These are phyloP conservation scores for Catharanthus roseus DNA, from an alignment of 257 asterid genomes.

Conservation along the genomic window DNA sequence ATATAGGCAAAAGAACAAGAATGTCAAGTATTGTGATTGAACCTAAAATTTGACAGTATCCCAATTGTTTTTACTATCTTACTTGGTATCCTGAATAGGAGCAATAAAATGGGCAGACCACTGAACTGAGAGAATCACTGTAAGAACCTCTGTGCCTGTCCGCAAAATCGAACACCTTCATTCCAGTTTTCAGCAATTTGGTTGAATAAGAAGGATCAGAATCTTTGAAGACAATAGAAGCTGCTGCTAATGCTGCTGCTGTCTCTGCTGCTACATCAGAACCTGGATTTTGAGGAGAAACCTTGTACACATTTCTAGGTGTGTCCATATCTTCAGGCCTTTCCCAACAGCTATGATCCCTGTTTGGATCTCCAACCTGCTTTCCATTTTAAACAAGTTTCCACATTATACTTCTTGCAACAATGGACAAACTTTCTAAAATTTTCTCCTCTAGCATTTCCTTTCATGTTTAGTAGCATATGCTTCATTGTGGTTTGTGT, in stretches of 20 bases:
- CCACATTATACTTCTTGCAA: not conserved
- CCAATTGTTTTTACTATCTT: slow-evolving; percentile 12
- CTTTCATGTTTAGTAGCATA: no score
- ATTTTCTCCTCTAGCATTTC: no score
- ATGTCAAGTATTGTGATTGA: not conserved
- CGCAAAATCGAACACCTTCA: slow-evolving; percentile 65
- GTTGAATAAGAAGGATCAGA: slow-evolving; percentile 67
- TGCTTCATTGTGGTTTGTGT: no score
- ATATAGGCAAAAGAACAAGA: slow-evolving; percentile 2
- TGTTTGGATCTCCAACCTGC: slow-evolving; percentile 76
- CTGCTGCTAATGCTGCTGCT: slow-evolving; percentile 85
- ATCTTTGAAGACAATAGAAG: slow-evolving; percentile 66
- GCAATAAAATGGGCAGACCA: slow-evolving; percentile 82
- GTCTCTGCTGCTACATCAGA: slow-evolving; percentile 93
- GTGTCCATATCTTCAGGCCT: slow-evolving; percentile 93
- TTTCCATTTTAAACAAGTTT: slow-evolving; percentile 4
- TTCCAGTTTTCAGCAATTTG: slow-evolving; percentile 47
- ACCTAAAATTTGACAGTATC: no score
- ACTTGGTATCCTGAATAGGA: slow-evolving; percentile 84
- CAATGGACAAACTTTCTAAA: no score
- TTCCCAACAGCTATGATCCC: slow-evolving; percentile 84
- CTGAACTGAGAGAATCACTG: slow-evolving; percentile 64
- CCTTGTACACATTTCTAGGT: slow-evolving; percentile 50
- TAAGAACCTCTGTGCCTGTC: slow-evolving; percentile 72
- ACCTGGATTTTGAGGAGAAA: slow-evolving; percentile 65